These are phyloP conservation scores for Cyclotella atomus DNA, from an alignment of 108 stramenopile genomes.

Conservation along the genomic window DNA sequence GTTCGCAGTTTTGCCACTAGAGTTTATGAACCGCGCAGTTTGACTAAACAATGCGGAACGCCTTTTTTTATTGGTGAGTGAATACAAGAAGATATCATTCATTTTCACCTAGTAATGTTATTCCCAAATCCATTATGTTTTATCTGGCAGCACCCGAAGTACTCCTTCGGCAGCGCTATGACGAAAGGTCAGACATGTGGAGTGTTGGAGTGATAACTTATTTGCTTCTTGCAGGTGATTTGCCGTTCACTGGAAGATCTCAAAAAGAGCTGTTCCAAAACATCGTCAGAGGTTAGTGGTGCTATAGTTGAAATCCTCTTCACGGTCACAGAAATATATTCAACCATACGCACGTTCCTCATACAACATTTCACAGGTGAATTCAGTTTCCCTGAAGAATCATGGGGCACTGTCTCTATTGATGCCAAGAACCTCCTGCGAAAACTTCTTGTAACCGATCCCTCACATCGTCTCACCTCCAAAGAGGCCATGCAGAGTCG, in stretches of 20 bases:
- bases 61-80: slow-evolving; percentile 88
- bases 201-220: slow-evolving; percentile 93
- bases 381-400: slow-evolving; percentile 65
- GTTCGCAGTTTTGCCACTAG: slow-evolving; percentile 91
- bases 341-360: neutral
- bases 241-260: slow-evolving; percentile 81
- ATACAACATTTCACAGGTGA: slow-evolving; percentile 22
- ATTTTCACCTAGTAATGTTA: neutral
- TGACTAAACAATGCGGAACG: slow-evolving; percentile 90
- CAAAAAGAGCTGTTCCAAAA: slow-evolving; percentile 80
- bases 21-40: slow-evolving; percentile 67
- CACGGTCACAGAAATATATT: no score
- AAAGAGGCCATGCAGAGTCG: slow-evolving; percentile 72
- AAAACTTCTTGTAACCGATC: slow-evolving; percentile 74
- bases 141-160: slow-evolving; percentile 84
- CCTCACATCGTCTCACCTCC: slow-evolving; percentile 75
- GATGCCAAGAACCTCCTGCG: slow-evolving; percentile 89
- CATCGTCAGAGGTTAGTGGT: slow-evolving; percentile 67
- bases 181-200: slow-evolving; percentile 96
- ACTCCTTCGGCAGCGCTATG: slow-evolving; percentile 73
- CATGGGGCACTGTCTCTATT: slow-evolving; percentile 73
- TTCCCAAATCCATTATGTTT: neutral
- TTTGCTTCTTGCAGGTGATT: slow-evolving; percentile 89
- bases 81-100: neutral
- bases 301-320: no score